Base-by-base conservation (phyloP, 805 yeast genomes). In the Pichia phayaonensis region DNA sequence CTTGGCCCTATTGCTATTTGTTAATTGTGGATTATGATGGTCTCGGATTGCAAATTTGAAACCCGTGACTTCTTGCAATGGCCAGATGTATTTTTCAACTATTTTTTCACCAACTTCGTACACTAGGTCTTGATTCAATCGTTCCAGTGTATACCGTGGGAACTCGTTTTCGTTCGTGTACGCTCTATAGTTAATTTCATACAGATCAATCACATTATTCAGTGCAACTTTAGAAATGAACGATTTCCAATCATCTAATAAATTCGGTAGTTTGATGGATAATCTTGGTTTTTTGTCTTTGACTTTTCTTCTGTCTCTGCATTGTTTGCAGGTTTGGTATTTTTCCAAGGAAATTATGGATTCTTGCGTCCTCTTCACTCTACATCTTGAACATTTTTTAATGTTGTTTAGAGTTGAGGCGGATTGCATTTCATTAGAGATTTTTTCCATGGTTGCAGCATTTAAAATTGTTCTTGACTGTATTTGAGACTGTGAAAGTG, bases 31-130 rank as follows among this genome's bases (percentile, higher is more conserved):
- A 56, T 72, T 71, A 54, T 73, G 77, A 54, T 67, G 72, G 53
- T 73, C 77, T 46, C 77, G 61, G 13, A 72, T 70, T 0, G 75
- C 73, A 52, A 72, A 72, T 47, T 69, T 64, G 52, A 66, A 73
- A 2, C 76, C 76, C 0, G 77, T 71, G 2, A 62, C 54, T 4
- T 57, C 58, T 63, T 72, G 73, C 36, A 73, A 50, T 7, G 77
- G 76, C n/a, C 60, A 56, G 21, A 73, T 64, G 49, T 70, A 73
- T 12, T 61, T 56, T 29, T 63, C 64, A 6, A 67, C 64, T n/a
- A 73, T 56, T 36, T 63, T 59, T 44, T 65, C 69, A 0, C 74
- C 65, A 36, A 70, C 61, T 23, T 60, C 59, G 43, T 65, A 68
- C 45, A 71, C 68, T 2, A 69, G 59, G 1, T 62, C 65, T 1